Evolutionary conservation across 2,329 filamentous ascomycete genomes (phyloP), one percentile per base, ranked within the genome.

Genomic region (Aspergillus ruber): DNA sequence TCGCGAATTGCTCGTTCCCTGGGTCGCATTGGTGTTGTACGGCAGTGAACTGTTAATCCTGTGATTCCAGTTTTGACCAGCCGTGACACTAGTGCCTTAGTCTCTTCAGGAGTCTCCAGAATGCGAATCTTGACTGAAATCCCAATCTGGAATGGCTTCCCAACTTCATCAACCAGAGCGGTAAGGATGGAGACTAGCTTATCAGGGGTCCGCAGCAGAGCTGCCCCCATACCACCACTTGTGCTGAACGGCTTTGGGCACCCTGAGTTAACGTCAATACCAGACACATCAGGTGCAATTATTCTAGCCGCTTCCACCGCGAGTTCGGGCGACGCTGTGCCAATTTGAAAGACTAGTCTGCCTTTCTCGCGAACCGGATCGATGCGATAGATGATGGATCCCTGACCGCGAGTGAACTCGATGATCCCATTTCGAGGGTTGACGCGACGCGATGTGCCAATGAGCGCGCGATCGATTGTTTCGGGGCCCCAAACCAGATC

Each of bases 401-500:
- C 76, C 56, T 81, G 78, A 10, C 52, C 35, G 51, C 90, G 84
- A 29, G 83, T 85, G 78, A 88, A 98, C 64, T 97, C 91, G 63
- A 98, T 79, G 20, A 86, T 93, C 49, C 80, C 80, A 6, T 87
- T 89, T 40, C 79, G 75, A 15, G 85, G 76, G 68, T 97, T 95
- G 56, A 86, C 76, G 50, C 81, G 82, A 53, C 90, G 81, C 21
- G 81, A 85, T 10, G 88, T 88, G 51, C 93, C 93, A 62, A 97
- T 94, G 68, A 98, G 83, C 48, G 91, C 84, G 64, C 84, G 82
- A 70, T 98, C 93, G 59, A 98, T 85, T 4, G 90, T 97, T 69
- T 98, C 93, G 25, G 93, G 93, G 10, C 93, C 91, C 91, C 93
- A 98, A 56, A 98, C 93, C 13, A 98, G 77, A 69, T 98, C 93